These are phyloP conservation scores for Holtermanniella nyarrowii DNA, from an alignment of 768 basidiomycete genomes.

Conservation along the genomic window DNA sequence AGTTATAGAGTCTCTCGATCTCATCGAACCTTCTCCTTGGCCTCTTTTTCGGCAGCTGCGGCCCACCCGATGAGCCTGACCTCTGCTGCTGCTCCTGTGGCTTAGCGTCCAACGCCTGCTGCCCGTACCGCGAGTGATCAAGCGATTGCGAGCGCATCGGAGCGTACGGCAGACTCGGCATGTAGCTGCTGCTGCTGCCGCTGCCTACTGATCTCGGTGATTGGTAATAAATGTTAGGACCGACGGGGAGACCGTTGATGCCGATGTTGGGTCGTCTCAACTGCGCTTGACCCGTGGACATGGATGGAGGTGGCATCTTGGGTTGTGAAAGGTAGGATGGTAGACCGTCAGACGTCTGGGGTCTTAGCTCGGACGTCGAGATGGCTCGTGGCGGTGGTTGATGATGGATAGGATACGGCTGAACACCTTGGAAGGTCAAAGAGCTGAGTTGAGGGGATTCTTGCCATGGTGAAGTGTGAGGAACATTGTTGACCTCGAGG, in stretches of 20 bases:
- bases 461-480: not conserved
- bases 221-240: not conserved
- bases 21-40: constrained; percentile 55
- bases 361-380: constrained; percentile 8
- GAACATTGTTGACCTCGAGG: constrained; percentile 2
- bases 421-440: constrained; percentile 7
- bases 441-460: constrained; percentile 7
- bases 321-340: constrained; percentile 16
- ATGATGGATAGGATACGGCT: constrained; percentile 3
- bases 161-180: too few relatives aligned
- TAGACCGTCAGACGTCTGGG: constrained; percentile 32
- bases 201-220: constrained; percentile 15
- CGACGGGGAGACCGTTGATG: not conserved
- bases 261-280: constrained; percentile 4
- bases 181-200: too few relatives aligned
- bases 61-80: constrained; percentile 26
- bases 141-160: constrained; percentile 10
- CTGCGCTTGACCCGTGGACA: not conserved
- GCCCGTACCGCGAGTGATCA: constrained; percentile 5
- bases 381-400: constrained; percentile 5
- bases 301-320: constrained; percentile 4
- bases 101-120: not conserved
- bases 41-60: constrained; percentile 38
- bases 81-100: constrained; percentile 1
- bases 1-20: constrained; percentile 85